Percentiles rank a stretch among this genome's conserved stretches.
Conservation (phyloP, 352 stramenopile genomes). For the Globisporangium rhizosaccharum region DNA sequence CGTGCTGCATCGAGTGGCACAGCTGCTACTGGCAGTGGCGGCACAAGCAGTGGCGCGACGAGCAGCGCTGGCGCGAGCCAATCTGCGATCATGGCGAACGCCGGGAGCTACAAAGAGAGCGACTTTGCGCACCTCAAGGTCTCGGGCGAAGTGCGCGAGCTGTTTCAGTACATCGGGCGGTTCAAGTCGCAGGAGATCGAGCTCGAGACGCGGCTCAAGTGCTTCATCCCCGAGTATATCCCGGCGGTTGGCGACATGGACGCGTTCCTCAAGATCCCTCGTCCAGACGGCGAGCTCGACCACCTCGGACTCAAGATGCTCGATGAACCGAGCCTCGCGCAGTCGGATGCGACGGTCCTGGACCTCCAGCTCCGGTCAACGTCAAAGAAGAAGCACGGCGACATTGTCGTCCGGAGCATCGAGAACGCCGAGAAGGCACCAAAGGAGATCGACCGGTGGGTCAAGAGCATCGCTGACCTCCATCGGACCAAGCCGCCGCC, state of each 20-base stretch:
- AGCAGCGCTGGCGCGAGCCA: slow-evolving; percentile 21
- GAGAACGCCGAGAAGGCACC: slow-evolving; percentile 92
- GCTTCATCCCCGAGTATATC: slow-evolving; percentile 96
- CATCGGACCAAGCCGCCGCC: slow-evolving; percentile 91
- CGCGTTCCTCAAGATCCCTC: slow-evolving; percentile 94
- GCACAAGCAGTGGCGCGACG: neutral
- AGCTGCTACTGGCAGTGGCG: slow-evolving; percentile 6
- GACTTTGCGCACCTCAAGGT: slow-evolving; percentile 88
- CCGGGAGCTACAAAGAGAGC: slow-evolving; percentile 81
- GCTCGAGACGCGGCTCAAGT: slow-evolving; percentile 93
- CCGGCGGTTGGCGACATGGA: slow-evolving; percentile 96
- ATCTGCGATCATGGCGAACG: slow-evolving; percentile 59
- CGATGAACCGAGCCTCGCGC: slow-evolving; percentile 88
- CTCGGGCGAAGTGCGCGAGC: slow-evolving; percentile 83
- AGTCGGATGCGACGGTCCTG: slow-evolving; percentile 94
- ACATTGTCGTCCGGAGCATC: slow-evolving; percentile 91
- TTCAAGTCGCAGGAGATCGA: slow-evolving; percentile 96
- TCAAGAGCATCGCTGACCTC: slow-evolving; percentile 93
- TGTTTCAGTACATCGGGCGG: slow-evolving; percentile 92
- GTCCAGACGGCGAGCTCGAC: slow-evolving; percentile 88
- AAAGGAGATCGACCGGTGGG: slow-evolving; percentile 93
- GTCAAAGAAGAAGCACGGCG: slow-evolving; percentile 92
- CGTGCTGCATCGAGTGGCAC: slow-evolving; percentile 8
- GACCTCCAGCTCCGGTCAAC: slow-evolving; percentile 93
- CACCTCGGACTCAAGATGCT: slow-evolving; percentile 91